Base-by-base conservation (phyloP, 306 rosid species). In the Sophora flavescens region DNA sequence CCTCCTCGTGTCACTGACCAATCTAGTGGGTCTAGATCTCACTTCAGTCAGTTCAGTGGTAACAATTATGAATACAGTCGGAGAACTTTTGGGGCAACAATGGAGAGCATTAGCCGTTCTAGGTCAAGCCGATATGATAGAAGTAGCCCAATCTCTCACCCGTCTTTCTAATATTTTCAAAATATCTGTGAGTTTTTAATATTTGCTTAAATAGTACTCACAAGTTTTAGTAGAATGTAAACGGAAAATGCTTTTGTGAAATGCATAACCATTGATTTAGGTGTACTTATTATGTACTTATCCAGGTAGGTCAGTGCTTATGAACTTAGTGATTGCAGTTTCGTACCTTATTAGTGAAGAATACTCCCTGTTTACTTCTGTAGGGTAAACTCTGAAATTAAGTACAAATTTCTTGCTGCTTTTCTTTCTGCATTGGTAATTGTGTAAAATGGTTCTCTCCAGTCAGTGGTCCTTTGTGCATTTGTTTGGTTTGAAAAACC, bases 21-120 rank as follows among this genome's bases (percentile, higher is more conserved):
- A 66, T 76, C 88, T 83, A 87, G 84, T 89, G 93, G 87, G 74
- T 66, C 78, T 79, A 91, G 91, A 85, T 82, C 88, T 53, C 88
- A 64, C 79, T 58, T 58, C 63, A 75, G 75, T 53, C 88, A 64
- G 77, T 58, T 58, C 63, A 75, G 75, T 83, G 85, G 84, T 85
- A 81, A 78, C 88, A 70, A 88, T 86, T 75, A 82, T 74, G 96
- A 89, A 44, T 78, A 82, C 89, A 85, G 96, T 78, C 95, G 91
- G 60, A 85, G 92, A 82, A 87, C 83, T 60, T 75, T 74, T 78
- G 91, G 89, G 84, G 77, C 88, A 54, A 80, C 92, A 18, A 52
- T 85, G 88, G 97, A 90, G 85, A 86, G 80, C 84, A 78, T 84
- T 78, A 87, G 80, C 80, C 90, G 82, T 66, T 50, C 81, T 89